A percentile compares a stretch with the other conserved stretches of the same genome.
Conservation (phyloP, 805 yeast species). For the Tetrapisispora iriomotensis region DNA sequence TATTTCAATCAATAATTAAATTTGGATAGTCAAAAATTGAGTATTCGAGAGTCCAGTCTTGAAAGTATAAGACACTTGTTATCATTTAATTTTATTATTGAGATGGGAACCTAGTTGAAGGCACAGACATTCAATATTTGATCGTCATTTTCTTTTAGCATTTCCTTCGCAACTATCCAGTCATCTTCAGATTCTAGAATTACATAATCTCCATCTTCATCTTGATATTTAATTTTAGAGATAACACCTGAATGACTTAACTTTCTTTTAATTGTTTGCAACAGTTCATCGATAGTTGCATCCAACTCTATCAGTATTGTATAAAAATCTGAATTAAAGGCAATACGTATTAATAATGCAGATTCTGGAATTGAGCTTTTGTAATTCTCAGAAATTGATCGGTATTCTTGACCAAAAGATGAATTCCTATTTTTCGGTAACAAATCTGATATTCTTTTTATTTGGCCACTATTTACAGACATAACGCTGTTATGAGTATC, state of each 20-base stretch:
- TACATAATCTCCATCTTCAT: slow-evolving; percentile 93
- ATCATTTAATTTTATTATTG: no score
- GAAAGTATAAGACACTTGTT: no score
- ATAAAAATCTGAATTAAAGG: slow-evolving; percentile 43
- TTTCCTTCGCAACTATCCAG: slow-evolving; percentile 75
- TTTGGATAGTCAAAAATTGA: no score
- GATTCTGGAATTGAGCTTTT: slow-evolving; percentile 32
- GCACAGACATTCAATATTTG: slow-evolving; percentile 38
- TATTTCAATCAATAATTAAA: no score
- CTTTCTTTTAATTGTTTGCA: slow-evolving; percentile 49
- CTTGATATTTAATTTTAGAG: slow-evolving; percentile 64
- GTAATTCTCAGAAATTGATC: slow-evolving; percentile 34
- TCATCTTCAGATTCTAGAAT: slow-evolving; percentile 80
- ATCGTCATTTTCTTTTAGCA: slow-evolving; percentile 43
- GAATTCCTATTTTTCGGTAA: slow-evolving; percentile 18
- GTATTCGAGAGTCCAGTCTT: no score
- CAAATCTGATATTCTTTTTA: slow-evolving; percentile 24
- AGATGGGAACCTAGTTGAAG: slow-evolving; percentile 21
- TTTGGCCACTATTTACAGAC: slow-evolving; percentile 16
- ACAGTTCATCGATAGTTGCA: slow-evolving; percentile 42
- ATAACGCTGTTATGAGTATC: slow-evolving; percentile 22
- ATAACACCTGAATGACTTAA: slow-evolving; percentile 43
- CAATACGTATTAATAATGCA: slow-evolving; percentile 32
- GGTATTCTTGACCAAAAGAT: slow-evolving; percentile 26
- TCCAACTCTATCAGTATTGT: slow-evolving; percentile 53